Evolutionary conservation across 2,329 filamentous ascomycete genomes (phyloP).

Genomic region (Paraphaeosphaeria sporulosa): DNA sequence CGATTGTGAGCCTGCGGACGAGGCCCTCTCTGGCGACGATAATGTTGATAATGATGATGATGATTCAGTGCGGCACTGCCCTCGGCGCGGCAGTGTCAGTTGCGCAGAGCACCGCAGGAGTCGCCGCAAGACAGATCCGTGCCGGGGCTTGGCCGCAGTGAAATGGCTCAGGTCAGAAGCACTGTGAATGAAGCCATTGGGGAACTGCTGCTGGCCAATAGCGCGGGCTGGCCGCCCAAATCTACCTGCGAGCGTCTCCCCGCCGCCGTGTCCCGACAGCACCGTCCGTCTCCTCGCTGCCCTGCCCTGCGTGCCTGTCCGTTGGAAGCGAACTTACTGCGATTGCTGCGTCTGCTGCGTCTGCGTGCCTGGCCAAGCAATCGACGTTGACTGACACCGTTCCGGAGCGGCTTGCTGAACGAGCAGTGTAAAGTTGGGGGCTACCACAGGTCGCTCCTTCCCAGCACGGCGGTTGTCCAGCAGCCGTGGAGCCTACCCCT

Average conservation of each 20-base stretch:
- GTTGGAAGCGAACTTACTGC: not conserved
- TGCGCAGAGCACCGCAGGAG: not conserved
- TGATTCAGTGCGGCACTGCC: not conserved
- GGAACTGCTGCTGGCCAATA: slow-evolving; percentile 5
- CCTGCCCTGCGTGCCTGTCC: not conserved
- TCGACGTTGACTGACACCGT: not conserved
- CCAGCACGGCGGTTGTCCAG: slow-evolving; percentile 9
- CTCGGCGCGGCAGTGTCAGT: not conserved
- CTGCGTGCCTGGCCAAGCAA: slow-evolving; percentile 5
- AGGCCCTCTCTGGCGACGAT: not conserved
- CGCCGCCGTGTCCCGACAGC: slow-evolving; percentile 7
- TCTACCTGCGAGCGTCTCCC: slow-evolving; percentile 5
- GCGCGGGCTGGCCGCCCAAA: slow-evolving; percentile 1
- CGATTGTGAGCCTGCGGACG: not conserved
- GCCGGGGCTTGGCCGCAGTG: slow-evolving; percentile 1
- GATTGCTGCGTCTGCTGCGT: slow-evolving; percentile 1
- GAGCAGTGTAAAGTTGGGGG: slow-evolving; percentile 1
- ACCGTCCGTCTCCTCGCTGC: not conserved
- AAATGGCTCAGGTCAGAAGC: not conserved
- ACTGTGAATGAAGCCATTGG: slow-evolving; percentile 4
- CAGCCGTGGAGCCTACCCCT: not conserved
- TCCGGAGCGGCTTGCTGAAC: not conserved
- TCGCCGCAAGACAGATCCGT: not conserved
- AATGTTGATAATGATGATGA: not conserved
- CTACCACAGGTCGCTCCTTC: slow-evolving; percentile 9